Conservation (phyloP, 2,329 filamentous ascomycete species). For the Tricladium varicosporioides region DNA sequence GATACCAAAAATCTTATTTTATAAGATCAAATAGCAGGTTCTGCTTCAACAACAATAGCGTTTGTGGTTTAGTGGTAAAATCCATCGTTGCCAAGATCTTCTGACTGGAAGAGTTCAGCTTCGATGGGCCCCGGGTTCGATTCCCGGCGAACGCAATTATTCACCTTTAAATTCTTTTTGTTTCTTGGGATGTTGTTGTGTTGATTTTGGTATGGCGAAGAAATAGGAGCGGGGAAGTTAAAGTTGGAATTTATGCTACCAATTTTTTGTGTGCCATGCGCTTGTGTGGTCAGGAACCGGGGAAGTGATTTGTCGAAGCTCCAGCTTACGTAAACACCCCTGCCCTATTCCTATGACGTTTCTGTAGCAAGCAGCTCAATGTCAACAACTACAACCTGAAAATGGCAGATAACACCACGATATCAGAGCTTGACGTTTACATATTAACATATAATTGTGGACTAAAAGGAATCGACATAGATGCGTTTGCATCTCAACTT, state of each 20-base stretch:
- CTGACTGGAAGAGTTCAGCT: neutral
- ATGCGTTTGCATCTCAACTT: constrained; percentile 70
- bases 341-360: too few relatives aligned
- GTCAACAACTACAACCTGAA: neutral
- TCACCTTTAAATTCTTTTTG: neutral
- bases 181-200: neutral
- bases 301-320: too few relatives aligned
- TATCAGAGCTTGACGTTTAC: constrained; percentile 64
- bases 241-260: too few relatives aligned
- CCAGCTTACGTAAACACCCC: too few relatives aligned
- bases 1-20: too few relatives aligned
- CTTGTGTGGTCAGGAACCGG: too few relatives aligned
- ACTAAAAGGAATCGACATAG: constrained; percentile 65
- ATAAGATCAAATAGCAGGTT: neutral
- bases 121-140: constrained; percentile 12
- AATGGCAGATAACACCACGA: constrained; percentile 17
- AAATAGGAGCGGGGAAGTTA: too few relatives aligned
- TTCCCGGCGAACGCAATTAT: constrained; percentile 6
- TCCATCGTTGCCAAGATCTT: constrained; percentile 6
- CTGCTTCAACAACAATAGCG: neutral
- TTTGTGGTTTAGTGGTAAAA: constrained; percentile 11
- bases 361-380: too few relatives aligned
- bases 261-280: too few relatives aligned
- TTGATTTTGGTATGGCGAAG: neutral
- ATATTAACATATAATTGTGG: constrained; percentile 90